phyloP scores from a whole-genome alignment of 306 rosid species.

The Pachyrhizus erosus region DNA sequence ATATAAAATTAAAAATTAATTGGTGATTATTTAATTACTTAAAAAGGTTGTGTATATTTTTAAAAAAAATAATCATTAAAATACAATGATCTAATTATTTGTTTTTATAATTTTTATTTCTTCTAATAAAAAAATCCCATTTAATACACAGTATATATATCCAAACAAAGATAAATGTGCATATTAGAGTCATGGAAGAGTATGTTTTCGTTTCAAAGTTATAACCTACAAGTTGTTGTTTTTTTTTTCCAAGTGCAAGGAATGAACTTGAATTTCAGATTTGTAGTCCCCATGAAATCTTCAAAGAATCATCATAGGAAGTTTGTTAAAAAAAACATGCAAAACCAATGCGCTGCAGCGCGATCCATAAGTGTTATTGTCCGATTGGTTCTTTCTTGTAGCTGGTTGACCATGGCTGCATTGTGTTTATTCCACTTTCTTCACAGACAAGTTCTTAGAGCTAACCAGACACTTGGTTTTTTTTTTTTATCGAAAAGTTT shows the following conservation, averaged over 20 bases:
- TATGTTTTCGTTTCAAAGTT: constrained; percentile 12
- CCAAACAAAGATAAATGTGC: no score
- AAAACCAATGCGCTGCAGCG: neutral
- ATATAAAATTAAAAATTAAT: no score
- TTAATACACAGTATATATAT: no score
- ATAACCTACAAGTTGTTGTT: constrained; percentile 32
- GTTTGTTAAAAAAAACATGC: neutral
- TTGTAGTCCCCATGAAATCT: constrained; percentile 58
- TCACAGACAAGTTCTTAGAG: constrained; percentile 44
- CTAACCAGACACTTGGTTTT: constrained; percentile 21
- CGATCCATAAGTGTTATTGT: neutral
- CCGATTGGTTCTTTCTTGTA: neutral
- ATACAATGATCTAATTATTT: no score
- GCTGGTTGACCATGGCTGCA: constrained; percentile 18
- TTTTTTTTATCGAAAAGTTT: constrained; percentile 4
- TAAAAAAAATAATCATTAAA: no score
- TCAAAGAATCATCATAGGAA: constrained; percentile 4
- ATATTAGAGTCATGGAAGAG: neutral
- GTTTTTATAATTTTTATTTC: no score
- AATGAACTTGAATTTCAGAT: constrained; percentile 44
- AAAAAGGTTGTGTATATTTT: no score
- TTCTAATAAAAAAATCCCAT: no score
- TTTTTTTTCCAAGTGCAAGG: constrained; percentile 49
- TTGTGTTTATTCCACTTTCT: constrained; percentile 32
- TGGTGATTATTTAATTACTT: no score